phyloP scores from a whole-genome alignment of 495 filamentous ascomycete genomes.

The Hypoxylon fragiforme region DNA sequence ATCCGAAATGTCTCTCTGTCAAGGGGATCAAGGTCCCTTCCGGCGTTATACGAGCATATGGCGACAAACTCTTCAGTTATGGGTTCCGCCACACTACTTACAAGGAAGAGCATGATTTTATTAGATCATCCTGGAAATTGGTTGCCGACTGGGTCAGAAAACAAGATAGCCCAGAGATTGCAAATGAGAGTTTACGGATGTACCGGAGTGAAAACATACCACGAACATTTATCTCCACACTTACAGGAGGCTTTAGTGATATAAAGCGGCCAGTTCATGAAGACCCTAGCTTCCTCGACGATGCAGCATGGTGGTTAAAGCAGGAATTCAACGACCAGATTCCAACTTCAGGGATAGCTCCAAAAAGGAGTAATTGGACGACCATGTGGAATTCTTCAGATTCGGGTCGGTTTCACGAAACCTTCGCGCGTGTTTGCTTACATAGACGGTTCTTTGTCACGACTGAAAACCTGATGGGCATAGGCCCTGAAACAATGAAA shows the following conservation, averaged over 20 bases:
- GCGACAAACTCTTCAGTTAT: slow-evolving; percentile 23
- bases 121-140: slow-evolving; percentile 16
- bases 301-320: slow-evolving; percentile 12
- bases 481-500: slow-evolving; percentile 26
- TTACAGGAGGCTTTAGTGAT: slow-evolving; percentile 16
- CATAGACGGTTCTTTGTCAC: slow-evolving; percentile 19
- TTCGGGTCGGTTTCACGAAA: slow-evolving; percentile 15
- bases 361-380: slow-evolving; percentile 6
- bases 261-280: slow-evolving; percentile 7
- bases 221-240: slow-evolving; percentile 14
- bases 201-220: slow-evolving; percentile 11
- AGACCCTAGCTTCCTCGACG: slow-evolving; percentile 14
- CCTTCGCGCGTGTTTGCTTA: slow-evolving; percentile 13
- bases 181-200: not conserved
- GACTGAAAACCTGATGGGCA: slow-evolving; percentile 16
- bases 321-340: slow-evolving; percentile 13
- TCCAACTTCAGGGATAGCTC: slow-evolving; percentile 10
- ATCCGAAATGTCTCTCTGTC: slow-evolving; percentile 14
- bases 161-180: not conserved
- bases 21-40: slow-evolving; percentile 7
- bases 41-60: slow-evolving; percentile 13
- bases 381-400: slow-evolving; percentile 9
- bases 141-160: not conserved
- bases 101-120: slow-evolving; percentile 18
- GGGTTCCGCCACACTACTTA: slow-evolving; percentile 8